phyloP scores from a whole-genome alignment of 1,139 yeast genomes.

The Suhomyces wounanorum region DNA sequence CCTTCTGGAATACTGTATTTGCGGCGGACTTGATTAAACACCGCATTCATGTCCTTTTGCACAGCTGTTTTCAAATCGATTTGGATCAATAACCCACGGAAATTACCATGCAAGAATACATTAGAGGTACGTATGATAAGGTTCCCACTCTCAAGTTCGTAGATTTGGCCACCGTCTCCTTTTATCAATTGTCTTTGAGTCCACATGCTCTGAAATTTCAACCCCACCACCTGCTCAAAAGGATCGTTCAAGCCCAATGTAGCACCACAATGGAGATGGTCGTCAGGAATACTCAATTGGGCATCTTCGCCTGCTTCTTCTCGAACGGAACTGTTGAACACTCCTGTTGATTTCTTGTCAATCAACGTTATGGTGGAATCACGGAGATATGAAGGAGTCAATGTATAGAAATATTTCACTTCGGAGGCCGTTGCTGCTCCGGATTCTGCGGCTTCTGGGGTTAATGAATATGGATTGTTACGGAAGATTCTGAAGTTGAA shows the following conservation, averaged over 20 bases:
- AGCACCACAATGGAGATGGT: constrained; percentile 46
- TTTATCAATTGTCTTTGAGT: constrained; percentile 65
- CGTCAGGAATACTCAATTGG: constrained; percentile 35
- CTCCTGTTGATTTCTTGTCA: constrained; percentile 48
- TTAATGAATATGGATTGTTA: constrained; percentile 56
- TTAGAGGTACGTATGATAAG: constrained; percentile 62
- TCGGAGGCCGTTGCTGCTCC: constrained; percentile 31
- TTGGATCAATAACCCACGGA: constrained; percentile 69
- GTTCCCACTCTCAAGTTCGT: constrained; percentile 51
- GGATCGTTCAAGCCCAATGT: constrained; percentile 52
- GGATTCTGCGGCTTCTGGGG: constrained; percentile 35
- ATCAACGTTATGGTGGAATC: constrained; percentile 53
- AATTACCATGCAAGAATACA: constrained; percentile 71
- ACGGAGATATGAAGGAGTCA: constrained; percentile 55
- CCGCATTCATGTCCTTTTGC: constrained; percentile 11
- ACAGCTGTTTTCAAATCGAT: constrained; percentile 33
- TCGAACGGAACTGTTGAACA: constrained; percentile 41
- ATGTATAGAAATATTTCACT: constrained; percentile 55
- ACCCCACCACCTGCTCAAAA: constrained; percentile 50
- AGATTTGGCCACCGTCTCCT: constrained; percentile 76
- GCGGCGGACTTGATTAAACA: constrained; percentile 31
- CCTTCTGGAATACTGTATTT: constrained; percentile 48
- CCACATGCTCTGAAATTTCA: constrained; percentile 75
- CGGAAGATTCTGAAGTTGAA: constrained; percentile 66
- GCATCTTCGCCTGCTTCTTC: constrained; percentile 35